Evolutionary conservation across 805 yeast species (phyloP), one percentile per base, ranked within the genome.

Genomic region (Metschnikowia koreensis): DNA sequence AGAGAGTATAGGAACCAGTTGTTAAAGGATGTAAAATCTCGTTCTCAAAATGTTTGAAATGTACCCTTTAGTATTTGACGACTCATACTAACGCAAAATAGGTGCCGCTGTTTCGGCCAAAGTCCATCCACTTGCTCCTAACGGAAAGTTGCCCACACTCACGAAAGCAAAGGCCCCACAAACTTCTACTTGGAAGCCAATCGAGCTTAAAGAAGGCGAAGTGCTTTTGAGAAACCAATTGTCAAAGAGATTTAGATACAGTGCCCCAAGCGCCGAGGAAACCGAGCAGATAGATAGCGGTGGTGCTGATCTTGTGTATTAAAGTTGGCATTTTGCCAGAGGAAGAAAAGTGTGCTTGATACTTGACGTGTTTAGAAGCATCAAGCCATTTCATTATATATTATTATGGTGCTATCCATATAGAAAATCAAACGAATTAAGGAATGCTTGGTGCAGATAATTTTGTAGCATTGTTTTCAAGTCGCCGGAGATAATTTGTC

Each of bases 241-340:
- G 53, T 91, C 98, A 3, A 57, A 70, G 55, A 81, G 94, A 66
- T 91, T 87, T 75, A 84, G 86, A 70, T 87, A 85, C 66, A 73
- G 76, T 40, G 71, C 76, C 0, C 76, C 89, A 27, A 84, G 81
- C 40, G 88, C 81, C 16, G 49, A 60, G 13, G 99, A 93, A 70
- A 82, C 87, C 28, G 97, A 88, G 10, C 80, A 82, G 57, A 82
- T 93, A 60, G 80, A 83, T 60, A 77, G 81, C 48, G 99, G 98
- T 51, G 97, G 97, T 60, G 97, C 96, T 36, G 83, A 78, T 38
- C 62, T 77, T 41, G 69, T 81, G 12, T 79, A 69, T 59, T 81
- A 74, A 53, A 42, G 37, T 16, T n/a, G 34, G 4, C 3, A 31
- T 2, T 9, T 13, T 6, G 27, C 16, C 13, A 2, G 12, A 10